These are phyloP conservation scores for Ceratocystis smalleyi DNA, from an alignment of 2,329 filamentous ascomycete species.

Conservation along the genomic window DNA sequence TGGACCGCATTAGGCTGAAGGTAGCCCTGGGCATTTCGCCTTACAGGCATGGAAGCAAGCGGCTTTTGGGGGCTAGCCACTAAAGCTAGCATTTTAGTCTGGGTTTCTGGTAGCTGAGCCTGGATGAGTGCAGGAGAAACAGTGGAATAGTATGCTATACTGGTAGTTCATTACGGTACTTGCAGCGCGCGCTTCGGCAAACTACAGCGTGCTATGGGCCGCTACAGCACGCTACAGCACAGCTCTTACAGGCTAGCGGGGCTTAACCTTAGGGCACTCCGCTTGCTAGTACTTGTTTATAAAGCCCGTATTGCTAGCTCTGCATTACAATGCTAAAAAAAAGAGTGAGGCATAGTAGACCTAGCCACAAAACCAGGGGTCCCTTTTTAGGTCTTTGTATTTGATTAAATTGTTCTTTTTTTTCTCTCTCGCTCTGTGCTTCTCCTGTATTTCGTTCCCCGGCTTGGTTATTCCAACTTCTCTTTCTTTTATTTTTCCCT, in stretches of 20 bases:
- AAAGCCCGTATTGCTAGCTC: not conserved
- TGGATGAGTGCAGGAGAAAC: not conserved
- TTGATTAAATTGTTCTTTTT: slow-evolving; percentile 1
- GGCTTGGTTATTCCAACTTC: slow-evolving; percentile 3
- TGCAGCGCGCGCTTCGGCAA: not conserved
- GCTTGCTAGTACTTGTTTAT: not conserved
- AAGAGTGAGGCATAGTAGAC: not conserved
- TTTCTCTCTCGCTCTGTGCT: not conserved
- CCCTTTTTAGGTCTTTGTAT: not conserved
- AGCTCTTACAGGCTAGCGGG: too few species aligned
- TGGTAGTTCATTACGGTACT: too few species aligned
- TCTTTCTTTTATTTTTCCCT: slow-evolving; percentile 10
- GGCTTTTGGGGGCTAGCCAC: too few species aligned
- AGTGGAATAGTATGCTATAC: not conserved
- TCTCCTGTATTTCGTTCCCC: slow-evolving; percentile 1
- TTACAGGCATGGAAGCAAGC: too few species aligned
- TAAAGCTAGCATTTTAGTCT: not conserved
- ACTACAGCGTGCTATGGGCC: not conserved
- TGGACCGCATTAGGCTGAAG: too few species aligned
- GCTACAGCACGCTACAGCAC: too few species aligned
- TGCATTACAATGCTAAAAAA: slow-evolving; percentile 1
- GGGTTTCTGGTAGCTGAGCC: not conserved
- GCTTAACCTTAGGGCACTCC: too few species aligned
- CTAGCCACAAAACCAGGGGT: not conserved
- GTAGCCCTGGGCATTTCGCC: too few species aligned